These are phyloP conservation scores for Syzygium malaccense DNA, from an alignment of 441 rosid species.

Conservation along the genomic window DNA sequence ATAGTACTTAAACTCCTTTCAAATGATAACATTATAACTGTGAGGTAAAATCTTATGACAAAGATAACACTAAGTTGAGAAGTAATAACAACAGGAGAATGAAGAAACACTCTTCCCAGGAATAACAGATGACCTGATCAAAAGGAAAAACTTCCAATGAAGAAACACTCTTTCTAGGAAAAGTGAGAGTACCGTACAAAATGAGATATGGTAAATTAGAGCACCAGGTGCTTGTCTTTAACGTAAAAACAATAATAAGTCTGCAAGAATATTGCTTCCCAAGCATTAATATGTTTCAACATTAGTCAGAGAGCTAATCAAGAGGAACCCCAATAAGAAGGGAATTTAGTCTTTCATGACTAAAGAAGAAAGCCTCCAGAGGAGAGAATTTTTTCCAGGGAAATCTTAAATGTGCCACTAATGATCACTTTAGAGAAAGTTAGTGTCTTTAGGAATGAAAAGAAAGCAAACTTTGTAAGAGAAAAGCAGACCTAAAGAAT, in stretches of 20 bases:
- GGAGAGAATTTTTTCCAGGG: slow-evolving; percentile 2
- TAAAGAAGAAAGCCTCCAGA: slow-evolving; percentile 5
- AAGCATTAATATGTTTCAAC: background rate
- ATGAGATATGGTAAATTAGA: background rate
- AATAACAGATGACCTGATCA: background rate
- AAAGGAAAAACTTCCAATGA: background rate
- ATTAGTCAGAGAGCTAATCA: background rate
- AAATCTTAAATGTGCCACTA: slow-evolving; percentile 19
- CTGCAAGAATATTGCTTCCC: background rate
- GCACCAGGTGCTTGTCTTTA: background rate
- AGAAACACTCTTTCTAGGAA: background rate
- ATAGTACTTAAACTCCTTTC: background rate
- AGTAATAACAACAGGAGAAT: background rate
- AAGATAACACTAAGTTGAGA: background rate
- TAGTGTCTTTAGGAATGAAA: slow-evolving; percentile 1
- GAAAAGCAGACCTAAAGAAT: slow-evolving; percentile 11
- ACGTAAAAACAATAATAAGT: background rate
- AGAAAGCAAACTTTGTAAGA: slow-evolving; percentile 11
- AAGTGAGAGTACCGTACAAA: background rate
- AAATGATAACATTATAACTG: background rate
- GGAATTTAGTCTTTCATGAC: slow-evolving; percentile 8
- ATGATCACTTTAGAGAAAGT: slow-evolving; percentile 26
- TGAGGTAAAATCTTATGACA: background rate
- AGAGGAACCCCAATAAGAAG: background rate
- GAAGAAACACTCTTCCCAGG: background rate